These are phyloP conservation scores for Aspergillus ostianus DNA, from an alignment of 495 filamentous ascomycete species.

Conservation along the genomic window DNA sequence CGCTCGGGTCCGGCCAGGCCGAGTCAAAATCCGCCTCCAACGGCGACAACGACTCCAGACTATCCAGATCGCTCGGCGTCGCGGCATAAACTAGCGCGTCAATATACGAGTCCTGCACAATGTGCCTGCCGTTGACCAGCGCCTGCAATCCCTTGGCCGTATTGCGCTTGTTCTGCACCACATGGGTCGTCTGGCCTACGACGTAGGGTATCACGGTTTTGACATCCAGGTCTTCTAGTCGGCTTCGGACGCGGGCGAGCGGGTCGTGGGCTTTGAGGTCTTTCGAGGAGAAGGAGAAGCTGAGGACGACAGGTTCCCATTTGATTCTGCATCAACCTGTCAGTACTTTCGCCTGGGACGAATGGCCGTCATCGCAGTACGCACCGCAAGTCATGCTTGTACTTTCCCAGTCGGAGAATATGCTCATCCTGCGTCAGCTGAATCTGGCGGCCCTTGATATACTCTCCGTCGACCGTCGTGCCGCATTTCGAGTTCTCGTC, in stretches of 20 bases:
- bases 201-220: conserved; percentile 77
- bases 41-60: conserved; percentile 54
- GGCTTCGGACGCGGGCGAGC: conserved; percentile 55
- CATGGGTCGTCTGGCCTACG: conserved; percentile 72
- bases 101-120: conserved; percentile 75
- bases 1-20: conserved; percentile 71
- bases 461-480: conserved; percentile 70
- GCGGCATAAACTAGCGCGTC: conserved; percentile 71
- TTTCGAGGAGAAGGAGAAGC: conserved; percentile 77
- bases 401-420: conserved; percentile 64
- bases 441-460: conserved; percentile 56
- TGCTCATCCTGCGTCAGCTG: conserved; percentile 57
- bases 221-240: conserved; percentile 79
- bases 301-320: conserved; percentile 80
- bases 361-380: conserved; percentile 1
- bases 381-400: conserved; percentile 51
- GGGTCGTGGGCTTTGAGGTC: conserved; percentile 69
- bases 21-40: conserved; percentile 83
- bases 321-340: conserved; percentile 53
- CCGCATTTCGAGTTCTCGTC: conserved; percentile 77
- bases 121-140: conserved; percentile 77
- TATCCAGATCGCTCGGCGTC: conserved; percentile 48
- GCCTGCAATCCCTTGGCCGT: conserved; percentile 82
- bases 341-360: neutral
- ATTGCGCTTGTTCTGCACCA: conserved; percentile 87